Conservation (phyloP, 2,329 filamentous ascomycete species). For the Hymenoscyphus occultus region DNA sequence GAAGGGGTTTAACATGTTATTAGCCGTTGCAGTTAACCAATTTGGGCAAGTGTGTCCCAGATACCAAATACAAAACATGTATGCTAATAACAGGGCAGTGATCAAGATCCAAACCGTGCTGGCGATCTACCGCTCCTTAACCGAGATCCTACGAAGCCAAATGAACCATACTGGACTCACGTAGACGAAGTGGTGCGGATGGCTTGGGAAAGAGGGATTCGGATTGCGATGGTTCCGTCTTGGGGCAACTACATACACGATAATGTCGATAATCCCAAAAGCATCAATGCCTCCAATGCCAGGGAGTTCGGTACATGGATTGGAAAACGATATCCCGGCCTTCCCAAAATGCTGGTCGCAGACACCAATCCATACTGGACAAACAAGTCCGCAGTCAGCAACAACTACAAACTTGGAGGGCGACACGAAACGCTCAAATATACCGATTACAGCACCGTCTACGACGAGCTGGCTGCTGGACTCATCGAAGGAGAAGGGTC, state of each 20-base stretch:
- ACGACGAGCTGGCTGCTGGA: neutral
- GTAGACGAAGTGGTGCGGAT: neutral
- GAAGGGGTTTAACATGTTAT: neutral
- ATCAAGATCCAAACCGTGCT: conserved; percentile 9
- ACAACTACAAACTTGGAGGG: neutral
- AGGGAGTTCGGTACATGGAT: neutral
- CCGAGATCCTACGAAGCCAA: conserved; percentile 10
- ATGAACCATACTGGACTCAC: conserved; percentile 7
- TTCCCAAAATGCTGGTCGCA: conserved; percentile 9
- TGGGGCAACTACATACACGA: conserved; percentile 13
- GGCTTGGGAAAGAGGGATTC: conserved; percentile 6
- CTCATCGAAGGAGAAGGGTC: neutral
- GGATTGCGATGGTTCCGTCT: conserved; percentile 8
- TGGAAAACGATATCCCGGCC: neutral
- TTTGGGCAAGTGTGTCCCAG: neutral
- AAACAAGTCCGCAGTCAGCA: conserved; percentile 6
- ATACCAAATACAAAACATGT: neutral
- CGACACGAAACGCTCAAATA: neutral
- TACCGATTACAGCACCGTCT: neutral
- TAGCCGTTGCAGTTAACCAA: neutral
- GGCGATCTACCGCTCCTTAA: conserved; percentile 12
- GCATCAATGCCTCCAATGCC: conserved; percentile 9
- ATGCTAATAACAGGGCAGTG: neutral
- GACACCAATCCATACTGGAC: conserved; percentile 10
- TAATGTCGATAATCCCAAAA: neutral